Percentiles rank a stretch among this genome's conserved stretches.
These are phyloP conservation scores for Effrenium voratum DNA, from an alignment of 73 alveolate genomes.

Conservation along the genomic window DNA sequence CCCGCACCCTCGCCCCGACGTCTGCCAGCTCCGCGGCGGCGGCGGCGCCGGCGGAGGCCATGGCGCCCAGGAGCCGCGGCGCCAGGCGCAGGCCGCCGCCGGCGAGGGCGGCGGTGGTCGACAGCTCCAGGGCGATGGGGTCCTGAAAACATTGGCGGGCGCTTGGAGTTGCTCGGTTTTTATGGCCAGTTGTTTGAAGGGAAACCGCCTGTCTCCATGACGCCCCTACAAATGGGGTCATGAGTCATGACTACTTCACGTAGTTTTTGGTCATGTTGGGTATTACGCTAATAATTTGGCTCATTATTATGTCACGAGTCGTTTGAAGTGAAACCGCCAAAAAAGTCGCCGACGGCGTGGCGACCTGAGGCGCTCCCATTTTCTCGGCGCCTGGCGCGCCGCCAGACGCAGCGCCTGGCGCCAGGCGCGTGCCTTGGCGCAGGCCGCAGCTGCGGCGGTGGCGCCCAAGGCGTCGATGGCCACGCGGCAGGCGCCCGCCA, in stretches of 20 bases:
- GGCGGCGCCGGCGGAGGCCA: no score
- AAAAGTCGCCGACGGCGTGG: background rate
- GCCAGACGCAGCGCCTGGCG: slow-evolving; percentile 28
- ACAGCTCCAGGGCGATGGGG: no score
- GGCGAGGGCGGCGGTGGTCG: no score
- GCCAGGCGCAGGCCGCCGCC: no score
- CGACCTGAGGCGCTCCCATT: slow-evolving; percentile 51
- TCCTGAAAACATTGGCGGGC: no score
- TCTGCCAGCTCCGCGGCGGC: no score
- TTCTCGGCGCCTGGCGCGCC: no score
- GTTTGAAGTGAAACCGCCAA: background rate
- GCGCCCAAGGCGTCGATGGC: slow-evolving; percentile 19
- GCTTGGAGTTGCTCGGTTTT: no score
- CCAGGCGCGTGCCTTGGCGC: slow-evolving; percentile 16
- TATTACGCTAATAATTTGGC: background rate
- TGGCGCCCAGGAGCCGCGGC: no score
- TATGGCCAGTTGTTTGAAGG: no score
- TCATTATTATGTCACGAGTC: background rate
- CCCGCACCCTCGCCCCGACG: no score
- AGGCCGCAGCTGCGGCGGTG: slow-evolving; percentile 45
- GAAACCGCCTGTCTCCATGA: no score
- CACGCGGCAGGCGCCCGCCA: slow-evolving; percentile 6
- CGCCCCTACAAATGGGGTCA: background rate
- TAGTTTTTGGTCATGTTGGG: background rate
- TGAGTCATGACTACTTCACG: background rate